Evolutionary conservation across 2,329 filamentous ascomycete genomes (phyloP).

Genomic region (Ceratocystis cubensis): DNA sequence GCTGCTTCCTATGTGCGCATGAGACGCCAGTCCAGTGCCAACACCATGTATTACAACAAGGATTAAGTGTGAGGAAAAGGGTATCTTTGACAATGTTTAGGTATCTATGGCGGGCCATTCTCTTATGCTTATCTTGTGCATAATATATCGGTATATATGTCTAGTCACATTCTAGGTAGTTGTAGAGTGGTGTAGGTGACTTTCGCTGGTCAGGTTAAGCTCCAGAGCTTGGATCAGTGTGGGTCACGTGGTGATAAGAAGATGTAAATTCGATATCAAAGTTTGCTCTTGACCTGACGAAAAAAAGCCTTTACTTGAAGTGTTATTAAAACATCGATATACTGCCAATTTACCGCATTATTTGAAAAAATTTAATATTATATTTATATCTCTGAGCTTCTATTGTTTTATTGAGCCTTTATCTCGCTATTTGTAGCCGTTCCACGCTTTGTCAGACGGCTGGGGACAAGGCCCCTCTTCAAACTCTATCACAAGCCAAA

Average conservation of each 20-base stretch:
- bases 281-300: conserved; percentile 6
- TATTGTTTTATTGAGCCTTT: neutral
- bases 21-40: conserved; percentile 13
- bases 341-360: neutral
- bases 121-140: neutral
- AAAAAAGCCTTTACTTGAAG: neutral
- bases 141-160: neutral
- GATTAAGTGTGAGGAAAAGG: neutral
- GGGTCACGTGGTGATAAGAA: conserved; percentile 18
- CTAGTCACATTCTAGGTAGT: neutral
- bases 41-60: conserved; percentile 12
- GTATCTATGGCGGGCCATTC: too few species aligned
- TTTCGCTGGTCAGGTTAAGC: neutral
- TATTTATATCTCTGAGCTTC: neutral
- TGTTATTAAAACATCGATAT: neutral
- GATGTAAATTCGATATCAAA: conserved; percentile 17
- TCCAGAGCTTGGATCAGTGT: neutral
- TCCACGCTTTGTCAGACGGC: neutral
- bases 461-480: neutral
- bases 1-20: conserved; percentile 17
- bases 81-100: neutral
- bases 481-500: neutral
- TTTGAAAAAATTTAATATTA: neutral
- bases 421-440: neutral
- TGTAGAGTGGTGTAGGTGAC: neutral